These are phyloP conservation scores for Boletus albobrunnescens DNA, from an alignment of 1,284 basidiomycete species.

Conservation along the genomic window DNA sequence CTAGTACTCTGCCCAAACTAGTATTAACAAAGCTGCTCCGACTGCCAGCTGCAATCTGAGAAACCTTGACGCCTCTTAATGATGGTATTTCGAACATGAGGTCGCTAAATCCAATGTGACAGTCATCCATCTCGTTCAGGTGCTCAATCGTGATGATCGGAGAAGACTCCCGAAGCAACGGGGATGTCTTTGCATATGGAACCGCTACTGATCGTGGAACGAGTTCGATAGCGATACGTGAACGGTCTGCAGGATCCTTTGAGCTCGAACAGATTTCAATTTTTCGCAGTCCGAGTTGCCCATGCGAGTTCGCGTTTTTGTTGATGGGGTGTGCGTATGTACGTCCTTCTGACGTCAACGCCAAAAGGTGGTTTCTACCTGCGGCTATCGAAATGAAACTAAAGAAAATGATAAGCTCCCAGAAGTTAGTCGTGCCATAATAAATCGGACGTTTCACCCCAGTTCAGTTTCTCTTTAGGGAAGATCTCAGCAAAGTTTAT, in stretches of 20 bases:
- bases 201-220: constrained; percentile 54
- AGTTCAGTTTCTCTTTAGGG: constrained; percentile 43
- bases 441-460: constrained; percentile 52
- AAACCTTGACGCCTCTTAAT: constrained; percentile 59
- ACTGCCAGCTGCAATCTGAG: constrained; percentile 72
- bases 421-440: neutral
- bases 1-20: constrained; percentile 73
- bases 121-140: constrained; percentile 39
- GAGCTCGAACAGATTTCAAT: constrained; percentile 46
- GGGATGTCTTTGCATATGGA: constrained; percentile 45
- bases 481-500: constrained; percentile 50
- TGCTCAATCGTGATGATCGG: constrained; percentile 32
- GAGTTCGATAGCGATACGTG: constrained; percentile 51
- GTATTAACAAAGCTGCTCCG: constrained; percentile 75
- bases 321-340: constrained; percentile 79
- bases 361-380: constrained; percentile 81
- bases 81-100: constrained; percentile 79
- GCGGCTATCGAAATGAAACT: constrained; percentile 74
- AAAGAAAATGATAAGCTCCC: constrained; percentile 11
- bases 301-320: constrained; percentile 75
- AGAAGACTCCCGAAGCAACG: constrained; percentile 30
- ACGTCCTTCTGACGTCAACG: constrained; percentile 77
- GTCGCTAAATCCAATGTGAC: constrained; percentile 67
- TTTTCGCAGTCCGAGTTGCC: constrained; percentile 79
- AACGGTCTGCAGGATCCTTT: constrained; percentile 18